These are phyloP conservation scores for Aureobasidium sp. DNA, from an alignment of 2,329 filamentous ascomycete genomes.

Conservation along the genomic window DNA sequence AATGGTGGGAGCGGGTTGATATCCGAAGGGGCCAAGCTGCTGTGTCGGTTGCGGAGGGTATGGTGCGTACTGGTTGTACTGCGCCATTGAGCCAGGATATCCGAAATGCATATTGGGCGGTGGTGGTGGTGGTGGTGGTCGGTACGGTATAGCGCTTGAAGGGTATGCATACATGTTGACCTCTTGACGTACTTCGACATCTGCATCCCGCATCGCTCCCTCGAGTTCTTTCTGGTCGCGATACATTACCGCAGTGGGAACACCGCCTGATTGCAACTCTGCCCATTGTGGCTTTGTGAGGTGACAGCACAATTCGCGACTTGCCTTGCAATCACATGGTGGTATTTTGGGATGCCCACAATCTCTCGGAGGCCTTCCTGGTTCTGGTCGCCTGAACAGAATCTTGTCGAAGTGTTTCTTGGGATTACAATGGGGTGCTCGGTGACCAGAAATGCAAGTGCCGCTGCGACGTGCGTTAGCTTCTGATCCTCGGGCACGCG, in stretches of 20 bases:
- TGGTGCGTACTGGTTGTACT: not conserved
- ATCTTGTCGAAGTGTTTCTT: slow-evolving; percentile 17
- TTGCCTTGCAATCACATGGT: slow-evolving; percentile 15
- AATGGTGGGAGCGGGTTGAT: not conserved
- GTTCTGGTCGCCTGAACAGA: slow-evolving; percentile 15
- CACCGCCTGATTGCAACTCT: not conserved
- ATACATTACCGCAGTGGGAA: slow-evolving; percentile 16
- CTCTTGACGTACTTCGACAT: not conserved
- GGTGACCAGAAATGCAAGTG: slow-evolving; percentile 18
- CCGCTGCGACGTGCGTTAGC: not conserved
- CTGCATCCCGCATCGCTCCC: not conserved
- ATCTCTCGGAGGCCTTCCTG: slow-evolving; percentile 16
- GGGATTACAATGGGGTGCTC: slow-evolving; percentile 18
- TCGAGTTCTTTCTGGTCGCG: not conserved
- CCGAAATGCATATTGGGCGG: not conserved
- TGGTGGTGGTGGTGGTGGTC: not conserved
- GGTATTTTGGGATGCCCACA: slow-evolving; percentile 13
- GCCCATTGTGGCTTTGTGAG: slow-evolving; percentile 14
- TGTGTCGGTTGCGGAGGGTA: not conserved
- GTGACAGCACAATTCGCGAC: slow-evolving; percentile 14
- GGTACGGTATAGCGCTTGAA: not conserved
- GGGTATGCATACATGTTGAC: not conserved
- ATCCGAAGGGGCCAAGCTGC: not conserved
- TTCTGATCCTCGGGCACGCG: not conserved
- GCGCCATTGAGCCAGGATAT: not conserved